A percentile compares a stretch with the other conserved stretches of the same genome.
These are phyloP conservation scores for Ogataea ganodermae DNA, from an alignment of 805 yeast species.

Conservation along the genomic window DNA sequence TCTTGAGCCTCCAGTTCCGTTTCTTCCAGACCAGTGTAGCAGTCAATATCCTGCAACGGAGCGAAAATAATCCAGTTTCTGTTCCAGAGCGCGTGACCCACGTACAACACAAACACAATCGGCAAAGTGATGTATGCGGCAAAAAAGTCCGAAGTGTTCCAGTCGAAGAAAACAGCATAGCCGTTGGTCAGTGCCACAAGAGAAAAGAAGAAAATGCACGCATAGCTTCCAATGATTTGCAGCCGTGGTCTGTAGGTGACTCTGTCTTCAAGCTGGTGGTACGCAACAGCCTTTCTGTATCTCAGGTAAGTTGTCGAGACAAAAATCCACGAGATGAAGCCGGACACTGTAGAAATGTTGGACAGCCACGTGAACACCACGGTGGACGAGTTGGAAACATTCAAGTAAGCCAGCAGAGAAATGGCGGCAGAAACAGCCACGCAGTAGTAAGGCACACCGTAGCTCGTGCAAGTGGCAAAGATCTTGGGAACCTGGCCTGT, in stretches of 20 bases:
- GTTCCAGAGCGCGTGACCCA: conserved; percentile 57
- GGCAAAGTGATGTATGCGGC: conserved; percentile 76
- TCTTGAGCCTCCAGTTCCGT: conserved; percentile 55
- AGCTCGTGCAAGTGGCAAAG: conserved; percentile 42
- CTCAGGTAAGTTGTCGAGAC: conserved; percentile 55
- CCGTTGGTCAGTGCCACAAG: conserved; percentile 72
- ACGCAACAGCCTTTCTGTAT: conserved; percentile 63
- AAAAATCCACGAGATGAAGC: conserved; percentile 64
- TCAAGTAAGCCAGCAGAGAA: conserved; percentile 53
- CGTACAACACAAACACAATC: conserved; percentile 50
- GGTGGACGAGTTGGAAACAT: conserved; percentile 53
- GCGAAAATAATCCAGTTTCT: conserved; percentile 47
- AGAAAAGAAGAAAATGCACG: conserved; percentile 46
- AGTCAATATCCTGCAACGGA: conserved; percentile 61
- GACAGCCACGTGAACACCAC: conserved; percentile 65
- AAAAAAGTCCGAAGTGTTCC: conserved; percentile 57
- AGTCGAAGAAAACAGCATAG: conserved; percentile 62
- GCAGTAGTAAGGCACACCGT: conserved; percentile 58
- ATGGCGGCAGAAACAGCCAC: conserved; percentile 43
- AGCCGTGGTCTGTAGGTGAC: conserved; percentile 56
- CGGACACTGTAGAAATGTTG: conserved; percentile 65
- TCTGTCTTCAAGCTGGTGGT: conserved; percentile 54
- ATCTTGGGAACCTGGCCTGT: conserved; percentile 43
- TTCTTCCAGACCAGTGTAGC: conserved; percentile 58
- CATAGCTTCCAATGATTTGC: conserved; percentile 62